Percentiles rank a stretch among this genome's conserved stretches.
phyloP scores from a whole-genome alignment of 441 rosid species.

The Sinapis alba region DNA sequence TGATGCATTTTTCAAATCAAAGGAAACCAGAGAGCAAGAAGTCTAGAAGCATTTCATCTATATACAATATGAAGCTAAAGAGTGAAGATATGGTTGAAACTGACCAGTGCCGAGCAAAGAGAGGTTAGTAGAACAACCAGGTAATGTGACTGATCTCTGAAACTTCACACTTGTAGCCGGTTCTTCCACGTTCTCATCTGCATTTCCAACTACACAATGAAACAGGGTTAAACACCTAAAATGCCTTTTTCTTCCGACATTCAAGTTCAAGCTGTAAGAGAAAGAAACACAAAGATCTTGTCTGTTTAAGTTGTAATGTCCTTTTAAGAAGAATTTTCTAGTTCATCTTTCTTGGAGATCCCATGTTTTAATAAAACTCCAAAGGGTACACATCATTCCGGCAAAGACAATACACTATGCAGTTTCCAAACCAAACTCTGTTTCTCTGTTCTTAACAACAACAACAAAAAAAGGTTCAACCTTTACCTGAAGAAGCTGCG shows the following conservation, averaged over 20 bases:
- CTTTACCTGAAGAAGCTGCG: constrained; percentile 60
- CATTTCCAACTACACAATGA: constrained; percentile 56
- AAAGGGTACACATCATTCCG: no score
- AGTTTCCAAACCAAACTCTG: neutral
- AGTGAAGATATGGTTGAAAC: constrained; percentile 18
- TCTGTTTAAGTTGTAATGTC: neutral
- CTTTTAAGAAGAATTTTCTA: no score
- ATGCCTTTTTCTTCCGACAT: neutral
- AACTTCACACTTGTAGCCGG: constrained; percentile 73
- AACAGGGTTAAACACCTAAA: neutral
- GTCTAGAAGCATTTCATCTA: neutral
- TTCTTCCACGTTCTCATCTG: constrained; percentile 58
- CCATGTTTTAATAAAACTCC: neutral
- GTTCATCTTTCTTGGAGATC: neutral
- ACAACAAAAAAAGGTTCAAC: constrained; percentile 4
- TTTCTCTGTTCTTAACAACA: neutral
- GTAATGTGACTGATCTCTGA: constrained; percentile 60
- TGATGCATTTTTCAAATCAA: neutral
- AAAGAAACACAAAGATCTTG: constrained; percentile 9
- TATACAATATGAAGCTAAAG: neutral
- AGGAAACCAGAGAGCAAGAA: neutral
- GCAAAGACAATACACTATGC: neutral
- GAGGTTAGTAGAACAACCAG: constrained; percentile 62
- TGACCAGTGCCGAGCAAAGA: constrained; percentile 80
- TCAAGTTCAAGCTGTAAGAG: neutral